phyloP scores from a whole-genome alignment of 192 early-diverging fungal species.

The Coemansia sp. region DNA sequence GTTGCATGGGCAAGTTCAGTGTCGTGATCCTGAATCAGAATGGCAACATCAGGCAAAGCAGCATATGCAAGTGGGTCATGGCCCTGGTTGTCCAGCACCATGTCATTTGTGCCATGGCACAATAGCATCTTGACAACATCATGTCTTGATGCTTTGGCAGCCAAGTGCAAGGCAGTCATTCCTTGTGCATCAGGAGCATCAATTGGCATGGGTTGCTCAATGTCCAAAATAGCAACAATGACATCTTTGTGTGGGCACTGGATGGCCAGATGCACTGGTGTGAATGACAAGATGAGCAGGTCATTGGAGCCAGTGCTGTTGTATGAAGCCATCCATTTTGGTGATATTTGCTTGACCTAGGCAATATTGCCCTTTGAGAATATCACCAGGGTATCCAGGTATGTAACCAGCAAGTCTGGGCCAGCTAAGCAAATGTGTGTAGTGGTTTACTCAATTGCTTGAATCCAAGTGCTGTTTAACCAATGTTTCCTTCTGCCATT shows the following conservation, averaged over 20 bases:
- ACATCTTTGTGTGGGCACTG: slow-evolving; percentile 63
- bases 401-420: no score
- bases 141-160: slow-evolving; percentile 61
- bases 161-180: slow-evolving; percentile 73
- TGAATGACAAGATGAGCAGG: slow-evolving; percentile 6
- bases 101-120: slow-evolving; percentile 65
- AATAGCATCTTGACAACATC: slow-evolving; percentile 70
- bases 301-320: no score
- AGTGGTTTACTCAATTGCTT: no score
- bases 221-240: slow-evolving; percentile 54
- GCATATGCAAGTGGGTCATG: slow-evolving; percentile 58
- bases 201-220: slow-evolving; percentile 49
- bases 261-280: slow-evolving; percentile 59
- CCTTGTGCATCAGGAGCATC: slow-evolving; percentile 60
- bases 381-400: no score
- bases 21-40: slow-evolving; percentile 60
- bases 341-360: no score
- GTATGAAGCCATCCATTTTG: no score
- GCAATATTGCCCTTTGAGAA: no score
- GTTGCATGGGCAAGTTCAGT: slow-evolving; percentile 52
- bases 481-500: no score
- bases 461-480: no score
- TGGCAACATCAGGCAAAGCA: slow-evolving; percentile 41
- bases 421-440: no score
- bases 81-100: slow-evolving; percentile 59